Percentiles rank a stretch among this genome's conserved stretches.
Evolutionary conservation across 495 filamentous ascomycete species (phyloP).

Genomic region (Neurospora sp.): DNA sequence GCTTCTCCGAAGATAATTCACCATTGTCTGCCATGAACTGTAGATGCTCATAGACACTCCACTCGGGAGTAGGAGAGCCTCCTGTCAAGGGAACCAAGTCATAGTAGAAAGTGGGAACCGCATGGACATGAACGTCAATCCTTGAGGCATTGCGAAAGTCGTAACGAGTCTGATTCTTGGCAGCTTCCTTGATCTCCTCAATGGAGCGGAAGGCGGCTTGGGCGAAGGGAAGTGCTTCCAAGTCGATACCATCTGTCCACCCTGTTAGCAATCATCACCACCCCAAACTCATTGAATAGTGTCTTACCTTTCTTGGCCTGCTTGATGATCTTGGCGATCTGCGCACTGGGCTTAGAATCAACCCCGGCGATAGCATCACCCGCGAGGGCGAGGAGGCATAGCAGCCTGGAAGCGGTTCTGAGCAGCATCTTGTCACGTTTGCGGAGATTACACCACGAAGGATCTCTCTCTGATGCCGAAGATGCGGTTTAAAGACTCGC

Average conservation of each 20-base stretch:
- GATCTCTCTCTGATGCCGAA: background rate
- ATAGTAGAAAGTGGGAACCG: background rate
- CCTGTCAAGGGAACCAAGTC: background rate
- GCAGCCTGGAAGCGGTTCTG: background rate
- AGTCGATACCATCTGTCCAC: background rate
- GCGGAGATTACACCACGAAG: background rate
- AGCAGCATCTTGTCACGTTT: background rate
- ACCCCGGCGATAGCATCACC: background rate
- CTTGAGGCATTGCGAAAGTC: background rate
- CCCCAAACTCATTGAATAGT: background rate
- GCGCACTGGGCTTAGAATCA: background rate
- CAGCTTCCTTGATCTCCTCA: slow-evolving; percentile 1
- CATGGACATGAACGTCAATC: background rate
- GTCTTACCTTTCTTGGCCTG: background rate
- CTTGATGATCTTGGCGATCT: slow-evolving; percentile 1
- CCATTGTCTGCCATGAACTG: slow-evolving; percentile 1
- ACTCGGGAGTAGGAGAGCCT: background rate
- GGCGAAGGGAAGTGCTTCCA: slow-evolving; percentile 4
- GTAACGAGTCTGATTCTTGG: background rate
- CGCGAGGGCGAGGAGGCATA: background rate
- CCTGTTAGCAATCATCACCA: background rate
- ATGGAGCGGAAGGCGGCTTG: slow-evolving; percentile 2
- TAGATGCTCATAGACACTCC: background rate
- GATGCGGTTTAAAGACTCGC: background rate
- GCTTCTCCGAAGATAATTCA: background rate